Conservation (phyloP, 345 rosid species). For the Eucalyptus decipiens region DNA sequence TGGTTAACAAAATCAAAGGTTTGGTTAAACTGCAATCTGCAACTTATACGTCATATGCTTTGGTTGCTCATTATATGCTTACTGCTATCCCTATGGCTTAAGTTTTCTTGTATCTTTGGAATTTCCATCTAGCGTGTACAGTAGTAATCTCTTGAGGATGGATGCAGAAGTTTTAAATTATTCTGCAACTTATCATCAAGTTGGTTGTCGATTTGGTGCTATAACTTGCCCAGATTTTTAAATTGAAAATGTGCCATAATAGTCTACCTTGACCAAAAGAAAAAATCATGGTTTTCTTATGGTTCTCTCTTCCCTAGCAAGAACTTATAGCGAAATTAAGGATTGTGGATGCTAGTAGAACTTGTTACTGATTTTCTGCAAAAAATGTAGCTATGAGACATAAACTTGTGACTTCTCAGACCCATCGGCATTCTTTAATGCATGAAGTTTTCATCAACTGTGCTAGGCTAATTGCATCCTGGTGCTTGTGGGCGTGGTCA, state of each 20-base stretch:
- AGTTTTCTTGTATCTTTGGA: background rate
- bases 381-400: background rate
- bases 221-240: background rate
- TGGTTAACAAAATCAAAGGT: slow-evolving; percentile 95
- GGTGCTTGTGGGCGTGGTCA: background rate
- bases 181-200: background rate
- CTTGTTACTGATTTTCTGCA: background rate
- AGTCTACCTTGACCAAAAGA: background rate
- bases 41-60: background rate
- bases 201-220: background rate
- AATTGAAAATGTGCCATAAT: background rate
- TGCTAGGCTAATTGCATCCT: background rate
- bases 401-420: background rate
- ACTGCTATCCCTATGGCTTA: background rate
- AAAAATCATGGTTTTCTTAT: background rate
- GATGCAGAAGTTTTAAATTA: background rate
- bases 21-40: background rate
- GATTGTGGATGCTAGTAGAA: background rate
- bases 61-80: background rate
- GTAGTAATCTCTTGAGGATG: background rate
- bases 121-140: background rate
- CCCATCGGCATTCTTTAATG: background rate
- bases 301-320: background rate
- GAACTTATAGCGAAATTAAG: background rate
- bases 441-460: background rate